Base-by-base conservation (phyloP, 352 stramenopile genomes). In the Plasmopara viticola region DNA sequence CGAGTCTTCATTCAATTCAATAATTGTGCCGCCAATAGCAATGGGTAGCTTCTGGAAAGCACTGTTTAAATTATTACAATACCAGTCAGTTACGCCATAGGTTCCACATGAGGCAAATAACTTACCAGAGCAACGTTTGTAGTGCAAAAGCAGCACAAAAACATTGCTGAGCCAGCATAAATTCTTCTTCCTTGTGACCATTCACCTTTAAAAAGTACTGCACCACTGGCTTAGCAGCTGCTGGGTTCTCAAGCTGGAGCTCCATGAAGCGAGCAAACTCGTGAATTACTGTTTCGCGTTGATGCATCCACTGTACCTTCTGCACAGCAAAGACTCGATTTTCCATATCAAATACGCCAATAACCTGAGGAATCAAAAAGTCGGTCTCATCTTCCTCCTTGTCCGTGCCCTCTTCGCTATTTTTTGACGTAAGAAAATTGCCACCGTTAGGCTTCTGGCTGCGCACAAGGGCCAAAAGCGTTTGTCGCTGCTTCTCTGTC, bases 71-170 rank as follows among this genome's bases (percentile, higher is more conserved):
- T 25, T 25, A 35, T 35, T 6, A 30, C 17, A 44, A 6, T 12
- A 25, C 20, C 20, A 25, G 20, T 25, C 20, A 25, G 20, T 25
- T 25, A 33, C 7, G 9, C 6, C 42, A 37, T 15, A 47, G 6
- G 9, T 35, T 7, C 5, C 5, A 45, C 17, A 4, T 25, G 15
- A 46, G 25, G 29, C 51, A 44, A 28, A 51, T n/a, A 41, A 56
- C 62, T 44, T 48, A 82, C 68, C 72, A 65, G 15, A 92, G 47
- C n/a, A 90, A 44, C 14, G 79, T 87, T 52, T 92, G 81, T 17
- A 92, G 60, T 0, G 81, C 75, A 48, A 92, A 92, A 14, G 78
- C 81, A 41, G 77, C 73, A 56, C 80, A 87, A 46, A 89, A 85
- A 52, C 76, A 87, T 66, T 90, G 76, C 60, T 91, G 67, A 7